Conservation (phyloP, 2,329 filamentous ascomycete species). For the Epicoccum sorghinum region DNA sequence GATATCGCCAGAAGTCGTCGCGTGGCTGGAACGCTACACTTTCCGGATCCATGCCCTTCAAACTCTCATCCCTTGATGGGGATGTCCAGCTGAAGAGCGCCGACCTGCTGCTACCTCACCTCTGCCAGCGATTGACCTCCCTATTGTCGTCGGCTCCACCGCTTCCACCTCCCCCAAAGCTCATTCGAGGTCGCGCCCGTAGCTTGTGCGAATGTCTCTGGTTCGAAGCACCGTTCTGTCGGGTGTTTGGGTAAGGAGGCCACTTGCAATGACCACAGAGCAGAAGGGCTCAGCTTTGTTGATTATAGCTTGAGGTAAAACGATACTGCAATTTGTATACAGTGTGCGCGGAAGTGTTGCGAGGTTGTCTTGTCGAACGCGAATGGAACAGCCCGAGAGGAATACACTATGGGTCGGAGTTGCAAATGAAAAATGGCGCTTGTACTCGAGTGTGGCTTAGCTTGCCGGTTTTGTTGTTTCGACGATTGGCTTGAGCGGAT, state of each 20-base stretch:
- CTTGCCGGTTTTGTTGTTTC: neutral
- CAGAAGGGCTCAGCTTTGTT: neutral
- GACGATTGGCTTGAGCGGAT: neutral
- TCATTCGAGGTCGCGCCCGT: constrained; percentile 4
- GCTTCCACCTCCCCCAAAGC: constrained; percentile 9
- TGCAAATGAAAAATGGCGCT: neutral
- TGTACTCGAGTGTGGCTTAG: neutral
- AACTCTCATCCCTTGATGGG: constrained; percentile 39
- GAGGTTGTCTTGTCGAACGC: neutral
- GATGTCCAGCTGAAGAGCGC: constrained; percentile 30
- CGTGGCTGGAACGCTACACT: constrained; percentile 66
- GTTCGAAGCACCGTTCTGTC: neutral
- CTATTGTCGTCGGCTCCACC: constrained; percentile 17
- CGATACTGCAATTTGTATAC: neutral
- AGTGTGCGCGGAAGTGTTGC: neutral
- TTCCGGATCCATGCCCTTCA: constrained; percentile 65
- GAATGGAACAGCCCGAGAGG: neutral
- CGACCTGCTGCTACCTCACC: constrained; percentile 17
- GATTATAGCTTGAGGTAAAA: neutral
- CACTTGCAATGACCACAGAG: neutral
- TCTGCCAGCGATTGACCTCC: constrained; percentile 18
- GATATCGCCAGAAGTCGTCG: constrained; percentile 69
- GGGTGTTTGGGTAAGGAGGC: neutral
- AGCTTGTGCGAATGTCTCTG: neutral
- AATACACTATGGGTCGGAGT: neutral